Conservation (phyloP, 2,329 filamentous ascomycete species). For the Exophiala sideris region DNA sequence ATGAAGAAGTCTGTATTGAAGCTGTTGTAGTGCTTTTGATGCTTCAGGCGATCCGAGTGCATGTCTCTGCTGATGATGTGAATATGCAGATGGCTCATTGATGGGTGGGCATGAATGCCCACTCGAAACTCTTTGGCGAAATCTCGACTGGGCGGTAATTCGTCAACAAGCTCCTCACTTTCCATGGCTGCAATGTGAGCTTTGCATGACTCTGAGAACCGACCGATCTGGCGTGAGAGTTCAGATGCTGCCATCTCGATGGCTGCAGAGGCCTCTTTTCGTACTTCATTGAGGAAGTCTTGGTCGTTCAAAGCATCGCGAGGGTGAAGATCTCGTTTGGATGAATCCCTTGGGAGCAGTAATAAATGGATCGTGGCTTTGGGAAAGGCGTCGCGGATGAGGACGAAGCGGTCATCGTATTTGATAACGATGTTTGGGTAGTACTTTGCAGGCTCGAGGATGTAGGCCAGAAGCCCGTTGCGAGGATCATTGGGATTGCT, state of each 20-base stretch:
- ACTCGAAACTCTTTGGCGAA: conserved; percentile 71
- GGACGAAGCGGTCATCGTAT: conserved; percentile 65
- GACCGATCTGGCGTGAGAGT: conserved; percentile 22
- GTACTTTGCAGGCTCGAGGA: conserved; percentile 59
- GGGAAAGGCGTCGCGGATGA: conserved; percentile 79
- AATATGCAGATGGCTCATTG: conserved; percentile 88
- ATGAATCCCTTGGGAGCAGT: conserved; percentile 70
- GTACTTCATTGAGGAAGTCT: conserved; percentile 64
- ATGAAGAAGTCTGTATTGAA: conserved; percentile 86
- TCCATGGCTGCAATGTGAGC: conserved; percentile 64
- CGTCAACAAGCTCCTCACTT: conserved; percentile 40
- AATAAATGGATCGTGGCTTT: conserved; percentile 84
- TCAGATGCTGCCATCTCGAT: conserved; percentile 55
- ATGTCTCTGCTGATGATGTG: conserved; percentile 83
- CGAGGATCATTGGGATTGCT: conserved; percentile 21
- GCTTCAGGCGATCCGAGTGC: conserved; percentile 67
- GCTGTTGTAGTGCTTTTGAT: conserved; percentile 87
- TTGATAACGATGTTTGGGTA: conserved; percentile 60
- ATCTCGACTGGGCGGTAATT: conserved; percentile 68
- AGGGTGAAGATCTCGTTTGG: conserved; percentile 64
- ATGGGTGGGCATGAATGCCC: conserved; percentile 82
- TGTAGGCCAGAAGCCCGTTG: conserved; percentile 60
- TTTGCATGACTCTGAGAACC: conserved; percentile 58
- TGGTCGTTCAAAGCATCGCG: conserved; percentile 71
- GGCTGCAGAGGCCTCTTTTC: conserved; percentile 59